Conservation (phyloP, 2,329 filamentous ascomycete species). For the Trichoderma lentiforme region DNA sequence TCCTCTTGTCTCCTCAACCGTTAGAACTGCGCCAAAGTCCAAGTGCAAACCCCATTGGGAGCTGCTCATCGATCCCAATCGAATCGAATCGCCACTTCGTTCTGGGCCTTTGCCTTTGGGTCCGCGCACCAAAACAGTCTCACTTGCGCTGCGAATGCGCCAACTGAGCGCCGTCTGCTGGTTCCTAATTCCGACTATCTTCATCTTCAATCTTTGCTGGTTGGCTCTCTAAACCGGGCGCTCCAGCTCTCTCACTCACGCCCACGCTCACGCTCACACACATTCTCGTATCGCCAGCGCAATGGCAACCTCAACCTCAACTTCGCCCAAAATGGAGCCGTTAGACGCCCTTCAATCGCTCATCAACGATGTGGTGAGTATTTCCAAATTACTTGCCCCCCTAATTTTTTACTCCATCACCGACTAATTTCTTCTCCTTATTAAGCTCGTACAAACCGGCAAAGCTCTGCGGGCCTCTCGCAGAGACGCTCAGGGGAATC, state of each 20-base stretch:
- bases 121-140: not conserved
- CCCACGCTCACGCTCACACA: not conserved
- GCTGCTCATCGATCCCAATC: not conserved
- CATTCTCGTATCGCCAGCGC: not conserved
- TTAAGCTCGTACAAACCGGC: constrained; percentile 56
- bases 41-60: not conserved
- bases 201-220: not conserved
- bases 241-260: not conserved
- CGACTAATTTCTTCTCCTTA: constrained; percentile 13
- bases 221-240: not conserved
- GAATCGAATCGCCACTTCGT: not conserved
- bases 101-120: not conserved
- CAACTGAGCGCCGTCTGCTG: not conserved
- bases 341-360: constrained; percentile 50
- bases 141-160: not conserved
- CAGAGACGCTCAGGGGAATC: constrained; percentile 43
- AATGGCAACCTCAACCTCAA: not conserved
- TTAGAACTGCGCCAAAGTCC: not conserved
- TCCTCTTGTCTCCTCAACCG: not conserved
- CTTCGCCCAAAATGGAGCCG: constrained; percentile 30
- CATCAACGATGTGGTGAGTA: constrained; percentile 53
- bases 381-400: not conserved
- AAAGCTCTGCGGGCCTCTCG: constrained; percentile 52
- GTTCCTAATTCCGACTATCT: not conserved
- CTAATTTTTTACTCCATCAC: not conserved